Evolutionary conservation across 176 grass and related monocot species (phyloP).

Genomic region (Ensete ventricosum): DNA sequence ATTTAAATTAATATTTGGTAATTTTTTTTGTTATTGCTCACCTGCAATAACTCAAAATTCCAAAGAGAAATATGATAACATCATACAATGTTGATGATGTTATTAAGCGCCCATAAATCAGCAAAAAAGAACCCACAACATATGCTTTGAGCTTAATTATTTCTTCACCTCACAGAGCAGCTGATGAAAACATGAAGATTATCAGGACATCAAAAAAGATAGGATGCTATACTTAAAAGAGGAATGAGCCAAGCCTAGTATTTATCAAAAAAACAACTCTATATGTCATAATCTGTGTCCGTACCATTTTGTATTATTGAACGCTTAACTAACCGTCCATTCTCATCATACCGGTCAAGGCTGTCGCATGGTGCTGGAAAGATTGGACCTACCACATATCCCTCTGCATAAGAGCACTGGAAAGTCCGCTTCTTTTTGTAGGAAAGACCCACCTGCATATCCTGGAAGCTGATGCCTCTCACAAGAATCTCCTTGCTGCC

Average conservation of each 20-base stretch:
- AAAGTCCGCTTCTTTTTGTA: slow-evolving; percentile 8
- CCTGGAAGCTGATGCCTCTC: background rate
- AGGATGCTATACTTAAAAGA: background rate
- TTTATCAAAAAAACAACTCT: background rate
- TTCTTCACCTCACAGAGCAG: background rate
- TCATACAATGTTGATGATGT: too few species aligned
- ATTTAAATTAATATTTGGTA: too few species aligned
- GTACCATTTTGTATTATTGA: background rate
- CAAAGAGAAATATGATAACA: too few species aligned
- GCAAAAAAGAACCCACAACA: too few species aligned
- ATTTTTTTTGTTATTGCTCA: too few species aligned
- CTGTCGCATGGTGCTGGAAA: slow-evolving; percentile 9
- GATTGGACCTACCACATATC: background rate
- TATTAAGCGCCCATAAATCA: too few species aligned
- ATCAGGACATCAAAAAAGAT: background rate
- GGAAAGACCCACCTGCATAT: background rate
- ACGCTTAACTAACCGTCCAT: slow-evolving; percentile 7
- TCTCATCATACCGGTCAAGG: slow-evolving; percentile 6
- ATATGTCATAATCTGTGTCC: background rate
- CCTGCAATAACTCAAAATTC: too few species aligned
- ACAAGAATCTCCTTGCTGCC: slow-evolving; percentile 14
- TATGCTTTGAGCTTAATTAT: background rate
- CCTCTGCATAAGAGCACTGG: slow-evolving; percentile 7
- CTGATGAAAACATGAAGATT: background rate
- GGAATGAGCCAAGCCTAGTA: background rate